A percentile compares a stretch with the other conserved stretches of the same genome.
Conservation (phyloP, 139 green algal genomes). For the Penium margaritaceum region DNA sequence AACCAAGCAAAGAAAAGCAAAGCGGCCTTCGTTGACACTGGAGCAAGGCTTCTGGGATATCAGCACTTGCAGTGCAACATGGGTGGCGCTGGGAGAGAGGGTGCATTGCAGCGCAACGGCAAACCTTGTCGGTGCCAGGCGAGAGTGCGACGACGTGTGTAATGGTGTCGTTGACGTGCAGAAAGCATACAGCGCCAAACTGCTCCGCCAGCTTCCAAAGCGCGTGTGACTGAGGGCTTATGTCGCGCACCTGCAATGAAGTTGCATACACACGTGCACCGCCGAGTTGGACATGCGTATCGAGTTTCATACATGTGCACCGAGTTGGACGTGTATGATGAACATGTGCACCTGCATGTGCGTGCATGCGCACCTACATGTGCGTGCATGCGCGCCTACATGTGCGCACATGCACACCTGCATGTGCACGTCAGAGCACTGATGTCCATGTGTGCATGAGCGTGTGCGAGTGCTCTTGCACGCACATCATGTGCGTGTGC, state of each 20-base stretch:
- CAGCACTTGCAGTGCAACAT: not conserved
- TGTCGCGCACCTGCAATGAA: constrained; percentile 22
- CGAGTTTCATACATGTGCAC: no score
- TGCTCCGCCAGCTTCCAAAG: constrained; percentile 69
- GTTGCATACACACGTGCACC: no score
- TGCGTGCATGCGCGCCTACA: no score
- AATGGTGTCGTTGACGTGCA: constrained; percentile 19
- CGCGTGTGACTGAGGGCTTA: constrained; percentile 50
- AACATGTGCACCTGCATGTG: constrained; percentile 13
- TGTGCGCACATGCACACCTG: no score
- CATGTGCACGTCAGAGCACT: no score
- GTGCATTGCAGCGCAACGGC: not conserved
- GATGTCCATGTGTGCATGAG: no score
- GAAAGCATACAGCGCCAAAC: constrained; percentile 61
- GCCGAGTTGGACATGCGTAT: no score
- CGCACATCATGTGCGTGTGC: no score
- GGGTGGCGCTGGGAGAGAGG: not conserved
- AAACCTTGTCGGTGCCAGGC: constrained; percentile 49
- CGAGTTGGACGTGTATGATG: no score
- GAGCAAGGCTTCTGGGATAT: not conserved
- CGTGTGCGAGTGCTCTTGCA: no score
- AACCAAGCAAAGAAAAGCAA: not conserved
- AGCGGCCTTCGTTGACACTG: not conserved
- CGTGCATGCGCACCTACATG: no score
- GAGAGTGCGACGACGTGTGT: constrained; percentile 67